Percentiles rank a stretch among this genome's conserved stretches.
Evolutionary conservation across 768 basidiomycete genomes (phyloP).

Genomic region (Serendipita sp.): DNA sequence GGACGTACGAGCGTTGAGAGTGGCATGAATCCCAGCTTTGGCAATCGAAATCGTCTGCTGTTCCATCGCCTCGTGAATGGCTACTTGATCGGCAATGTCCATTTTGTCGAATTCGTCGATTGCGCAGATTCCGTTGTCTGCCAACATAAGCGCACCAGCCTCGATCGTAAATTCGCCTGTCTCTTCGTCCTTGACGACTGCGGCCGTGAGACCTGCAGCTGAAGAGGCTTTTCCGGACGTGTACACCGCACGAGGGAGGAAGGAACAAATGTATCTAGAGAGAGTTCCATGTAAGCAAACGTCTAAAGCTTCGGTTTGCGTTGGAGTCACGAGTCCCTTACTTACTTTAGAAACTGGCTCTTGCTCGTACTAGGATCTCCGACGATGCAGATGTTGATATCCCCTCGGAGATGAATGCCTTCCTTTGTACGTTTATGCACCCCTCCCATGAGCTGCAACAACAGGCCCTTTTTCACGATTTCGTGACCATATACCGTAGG

Average conservation of each 20-base stretch:
- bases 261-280: constrained; percentile 85
- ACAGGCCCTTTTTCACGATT: constrained; percentile 93
- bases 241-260: constrained; percentile 94
- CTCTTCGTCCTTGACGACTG: constrained; percentile 96
- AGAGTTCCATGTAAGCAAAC: not conserved
- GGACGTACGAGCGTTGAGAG: constrained; percentile 90
- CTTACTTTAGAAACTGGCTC: constrained; percentile 94
- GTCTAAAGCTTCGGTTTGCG: not conserved
- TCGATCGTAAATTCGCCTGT: constrained; percentile 99
- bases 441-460: constrained; percentile 94
- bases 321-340: constrained; percentile 8
- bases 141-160: constrained; percentile 96
- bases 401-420: constrained; percentile 96
- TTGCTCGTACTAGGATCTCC: constrained; percentile 97
- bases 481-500: constrained; percentile 98
- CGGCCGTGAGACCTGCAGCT: constrained; percentile 95
- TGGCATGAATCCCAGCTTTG: constrained; percentile 97
- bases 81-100: constrained; percentile 96
- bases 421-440: constrained; percentile 94
- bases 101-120: constrained; percentile 99
- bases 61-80: constrained; percentile 99
- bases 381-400: constrained; percentile 95
- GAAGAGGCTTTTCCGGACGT: constrained; percentile 99
- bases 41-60: constrained; percentile 99
- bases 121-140: constrained; percentile 99